These are phyloP conservation scores for Acanthamoeba culbertsoni DNA, from an alignment of 208 protist genomes.

Conservation along the genomic window DNA sequence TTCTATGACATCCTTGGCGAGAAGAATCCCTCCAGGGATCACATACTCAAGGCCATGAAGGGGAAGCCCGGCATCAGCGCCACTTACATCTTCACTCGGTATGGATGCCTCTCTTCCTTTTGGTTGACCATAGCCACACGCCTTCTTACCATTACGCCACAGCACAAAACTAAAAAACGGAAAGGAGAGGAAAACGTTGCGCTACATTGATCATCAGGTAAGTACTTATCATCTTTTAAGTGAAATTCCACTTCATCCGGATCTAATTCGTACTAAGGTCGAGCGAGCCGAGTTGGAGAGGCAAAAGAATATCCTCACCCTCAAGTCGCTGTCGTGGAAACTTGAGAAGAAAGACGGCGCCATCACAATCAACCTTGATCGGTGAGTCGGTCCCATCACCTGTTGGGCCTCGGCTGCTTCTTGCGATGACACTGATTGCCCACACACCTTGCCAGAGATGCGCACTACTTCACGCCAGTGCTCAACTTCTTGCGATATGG, in stretches of 20 bases:
- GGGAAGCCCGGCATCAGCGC: neutral
- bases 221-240: no score
- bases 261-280: no score
- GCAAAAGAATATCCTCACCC: neutral
- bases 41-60: neutral
- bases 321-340: constrained; percentile 9
- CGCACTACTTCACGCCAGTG: constrained; percentile 1
- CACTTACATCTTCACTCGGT: neutral
- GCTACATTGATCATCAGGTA: neutral
- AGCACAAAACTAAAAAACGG: constrained; percentile 2
- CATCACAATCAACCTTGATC: neutral
- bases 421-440: neutral
- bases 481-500: constrained; percentile 13
- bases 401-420: neutral
- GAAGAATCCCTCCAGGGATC: constrained; percentile 1
- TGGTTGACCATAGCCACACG: neutral
- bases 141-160: neutral
- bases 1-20: constrained; percentile 27
- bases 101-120: neutral
- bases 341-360: neutral
- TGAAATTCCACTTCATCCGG: no score
- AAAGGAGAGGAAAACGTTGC: constrained; percentile 6
- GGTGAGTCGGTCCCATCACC: neutral
- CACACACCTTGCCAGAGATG: neutral
- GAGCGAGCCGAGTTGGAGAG: neutral